A percentile compares a stretch with the other conserved stretches of the same genome.
These are phyloP conservation scores for Schizophyllum commune DNA, from an alignment of 1,284 basidiomycete genomes.

Conservation along the genomic window DNA sequence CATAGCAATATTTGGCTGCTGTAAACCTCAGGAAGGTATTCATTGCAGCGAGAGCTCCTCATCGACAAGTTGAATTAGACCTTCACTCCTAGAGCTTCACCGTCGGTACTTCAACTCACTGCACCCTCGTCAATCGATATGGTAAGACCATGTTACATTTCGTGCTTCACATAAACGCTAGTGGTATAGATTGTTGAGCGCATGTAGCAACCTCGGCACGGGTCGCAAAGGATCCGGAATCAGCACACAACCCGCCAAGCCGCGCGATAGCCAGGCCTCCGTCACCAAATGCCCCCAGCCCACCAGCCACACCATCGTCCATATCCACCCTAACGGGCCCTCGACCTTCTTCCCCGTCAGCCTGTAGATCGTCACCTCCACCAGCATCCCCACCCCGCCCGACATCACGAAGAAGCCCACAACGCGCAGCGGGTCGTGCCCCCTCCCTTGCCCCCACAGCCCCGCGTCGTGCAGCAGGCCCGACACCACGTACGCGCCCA, in stretches of 20 bases:
- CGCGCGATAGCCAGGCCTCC: background rate
- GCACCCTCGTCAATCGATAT: too few species aligned
- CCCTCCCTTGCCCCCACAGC: conserved; percentile 50
- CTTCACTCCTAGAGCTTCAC: too few species aligned
- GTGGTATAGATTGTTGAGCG: too few species aligned
- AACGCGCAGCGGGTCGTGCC: conserved; percentile 35
- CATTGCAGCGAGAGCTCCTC: too few species aligned
- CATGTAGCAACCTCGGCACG: background rate
- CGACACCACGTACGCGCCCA: conserved; percentile 51
- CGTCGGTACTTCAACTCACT: too few species aligned
- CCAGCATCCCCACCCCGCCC: conserved; percentile 35
- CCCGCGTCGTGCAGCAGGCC: conserved; percentile 49
- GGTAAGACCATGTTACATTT: too few species aligned
- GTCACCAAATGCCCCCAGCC: background rate
- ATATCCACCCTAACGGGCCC: background rate
- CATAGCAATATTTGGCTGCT: too few species aligned
- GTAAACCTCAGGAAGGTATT: too few species aligned
- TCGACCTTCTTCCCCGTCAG: background rate
- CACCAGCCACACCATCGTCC: background rate
- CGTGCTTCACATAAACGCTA: too few species aligned
- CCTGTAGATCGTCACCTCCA: conserved; percentile 27
- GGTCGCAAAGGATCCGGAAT: background rate
- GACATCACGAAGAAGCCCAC: conserved; percentile 51
- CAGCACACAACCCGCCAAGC: background rate
- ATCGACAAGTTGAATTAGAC: too few species aligned